Evolutionary conservation across 1,139 yeast species (phyloP).

Genomic region (Sugiyamaella grinbergsii): DNA sequence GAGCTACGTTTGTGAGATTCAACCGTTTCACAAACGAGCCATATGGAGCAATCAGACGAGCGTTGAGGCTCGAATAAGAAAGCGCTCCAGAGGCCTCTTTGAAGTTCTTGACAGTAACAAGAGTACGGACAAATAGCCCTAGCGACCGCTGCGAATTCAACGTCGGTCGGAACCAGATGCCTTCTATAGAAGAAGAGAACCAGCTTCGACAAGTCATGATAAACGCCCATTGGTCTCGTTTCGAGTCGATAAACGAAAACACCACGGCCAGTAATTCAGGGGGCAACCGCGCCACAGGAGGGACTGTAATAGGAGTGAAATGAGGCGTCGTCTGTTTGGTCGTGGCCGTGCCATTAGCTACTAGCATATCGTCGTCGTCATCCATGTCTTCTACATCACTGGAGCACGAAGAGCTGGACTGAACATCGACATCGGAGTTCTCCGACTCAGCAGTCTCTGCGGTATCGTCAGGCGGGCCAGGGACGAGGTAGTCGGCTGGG

Average conservation of each 20-base stretch:
- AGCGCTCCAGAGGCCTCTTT: constrained; percentile 19
- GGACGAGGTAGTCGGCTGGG: no score
- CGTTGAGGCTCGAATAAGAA: constrained; percentile 6
- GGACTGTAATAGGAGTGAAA: constrained; percentile 10
- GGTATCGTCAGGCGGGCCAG: constrained; percentile 11
- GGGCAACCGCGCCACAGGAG: constrained; percentile 66
- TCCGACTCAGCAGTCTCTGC: constrained; percentile 18
- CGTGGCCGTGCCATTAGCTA: background rate
- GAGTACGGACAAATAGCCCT: constrained; percentile 36
- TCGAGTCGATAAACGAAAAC: constrained; percentile 64
- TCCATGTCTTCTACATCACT: constrained; percentile 16
- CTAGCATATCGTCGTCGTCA: background rate
- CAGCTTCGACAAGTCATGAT: constrained; percentile 80
- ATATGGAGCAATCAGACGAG: constrained; percentile 47
- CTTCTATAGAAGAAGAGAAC: constrained; percentile 77
- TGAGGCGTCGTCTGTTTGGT: constrained; percentile 4
- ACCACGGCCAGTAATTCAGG: constrained; percentile 77
- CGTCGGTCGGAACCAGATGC: constrained; percentile 88
- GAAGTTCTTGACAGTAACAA: constrained; percentile 20
- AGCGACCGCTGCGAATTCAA: constrained; percentile 58
- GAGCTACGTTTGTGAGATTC: constrained; percentile 76
- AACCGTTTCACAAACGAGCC: constrained; percentile 74
- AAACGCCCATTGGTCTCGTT: constrained; percentile 64
- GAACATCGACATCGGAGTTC: constrained; percentile 16
- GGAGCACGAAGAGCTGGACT: constrained; percentile 12